Percentiles rank a stretch among this genome's conserved stretches.
These are phyloP conservation scores for Pseudogymnoascus sp. DNA, from an alignment of 2,329 filamentous ascomycete species.

Conservation along the genomic window DNA sequence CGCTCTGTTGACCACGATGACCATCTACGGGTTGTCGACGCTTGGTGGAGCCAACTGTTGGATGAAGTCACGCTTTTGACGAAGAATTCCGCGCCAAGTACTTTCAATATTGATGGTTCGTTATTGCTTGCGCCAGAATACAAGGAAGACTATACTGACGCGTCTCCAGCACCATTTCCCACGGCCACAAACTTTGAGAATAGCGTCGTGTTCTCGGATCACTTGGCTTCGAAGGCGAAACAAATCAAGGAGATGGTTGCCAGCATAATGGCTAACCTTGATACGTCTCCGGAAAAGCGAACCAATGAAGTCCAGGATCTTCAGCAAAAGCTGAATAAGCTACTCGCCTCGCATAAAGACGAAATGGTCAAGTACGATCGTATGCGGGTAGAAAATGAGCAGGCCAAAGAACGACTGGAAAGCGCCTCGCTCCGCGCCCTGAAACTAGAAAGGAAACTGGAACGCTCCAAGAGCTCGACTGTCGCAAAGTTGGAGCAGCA, in stretches of 20 bases:
- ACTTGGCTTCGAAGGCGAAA: slow-evolving; percentile 68
- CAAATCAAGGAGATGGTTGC: slow-evolving; percentile 69
- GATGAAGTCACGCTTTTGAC: slow-evolving; percentile 58
- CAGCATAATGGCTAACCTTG: slow-evolving; percentile 54
- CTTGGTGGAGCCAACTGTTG: slow-evolving; percentile 68
- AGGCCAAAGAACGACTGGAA: slow-evolving; percentile 78
- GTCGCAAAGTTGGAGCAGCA: slow-evolving; percentile 90
- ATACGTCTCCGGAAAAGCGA: slow-evolving; percentile 43
- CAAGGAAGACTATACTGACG: slow-evolving; percentile 21
- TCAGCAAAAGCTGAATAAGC: slow-evolving; percentile 64
- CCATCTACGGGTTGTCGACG: slow-evolving; percentile 81
- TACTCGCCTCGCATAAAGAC: slow-evolving; percentile 77
- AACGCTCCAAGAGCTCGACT: slow-evolving; percentile 78
- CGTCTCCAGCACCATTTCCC: slow-evolving; percentile 44
- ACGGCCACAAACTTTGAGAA: slow-evolving; percentile 56
- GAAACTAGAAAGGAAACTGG: slow-evolving; percentile 89
- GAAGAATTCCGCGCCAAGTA: slow-evolving; percentile 40
- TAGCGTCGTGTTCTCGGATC: slow-evolving; percentile 66
- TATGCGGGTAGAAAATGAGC: slow-evolving; percentile 69
- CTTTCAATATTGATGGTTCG: slow-evolving; percentile 36
- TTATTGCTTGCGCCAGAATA: neutral
- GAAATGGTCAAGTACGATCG: slow-evolving; percentile 69
- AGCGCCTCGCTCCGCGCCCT: slow-evolving; percentile 85
- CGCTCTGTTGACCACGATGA: slow-evolving; percentile 80
- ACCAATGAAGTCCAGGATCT: slow-evolving; percentile 64